Conservation (phyloP, 1,284 basidiomycete genomes). For the Cerioporus squamosus region DNA sequence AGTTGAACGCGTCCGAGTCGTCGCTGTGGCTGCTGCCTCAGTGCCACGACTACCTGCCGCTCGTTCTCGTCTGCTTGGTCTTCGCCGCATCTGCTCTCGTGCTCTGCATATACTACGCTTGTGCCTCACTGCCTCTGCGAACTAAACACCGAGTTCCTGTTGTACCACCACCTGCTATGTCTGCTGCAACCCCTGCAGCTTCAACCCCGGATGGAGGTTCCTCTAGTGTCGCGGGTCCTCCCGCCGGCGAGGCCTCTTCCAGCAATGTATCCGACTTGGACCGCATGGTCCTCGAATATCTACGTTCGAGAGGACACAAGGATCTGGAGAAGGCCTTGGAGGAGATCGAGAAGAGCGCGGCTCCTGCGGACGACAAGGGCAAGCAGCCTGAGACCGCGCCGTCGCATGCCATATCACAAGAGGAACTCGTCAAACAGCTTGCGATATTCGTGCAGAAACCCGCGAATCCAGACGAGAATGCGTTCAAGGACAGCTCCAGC, state of each 20-base stretch:
- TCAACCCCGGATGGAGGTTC: conserved; percentile 38
- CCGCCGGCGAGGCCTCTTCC: conserved; percentile 23
- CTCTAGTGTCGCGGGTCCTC: conserved; percentile 21
- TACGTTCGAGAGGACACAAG: conserved; percentile 81
- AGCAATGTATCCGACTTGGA: conserved; percentile 44
- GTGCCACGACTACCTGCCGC: neutral
- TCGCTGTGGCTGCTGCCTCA: conserved; percentile 2
- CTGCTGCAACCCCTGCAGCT: conserved; percentile 47
- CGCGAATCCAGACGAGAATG: conserved; percentile 65
- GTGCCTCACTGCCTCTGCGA: neutral
- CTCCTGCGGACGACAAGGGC: conserved; percentile 49
- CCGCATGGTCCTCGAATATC: conserved; percentile 81
- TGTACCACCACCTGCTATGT: conserved; percentile 38
- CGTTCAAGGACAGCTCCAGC: conserved; percentile 63
- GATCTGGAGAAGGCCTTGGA: conserved; percentile 79
- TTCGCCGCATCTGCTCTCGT: neutral
- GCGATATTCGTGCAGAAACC: conserved; percentile 70
- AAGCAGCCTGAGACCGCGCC: conserved; percentile 49
- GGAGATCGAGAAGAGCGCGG: conserved; percentile 60
- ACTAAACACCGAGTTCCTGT: neutral
- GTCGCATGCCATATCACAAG: conserved; percentile 48
- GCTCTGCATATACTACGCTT: neutral
- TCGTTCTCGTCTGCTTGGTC: neutral
- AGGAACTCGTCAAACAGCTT: conserved; percentile 69
- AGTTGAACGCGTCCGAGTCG: conserved; percentile 10